phyloP scores from a whole-genome alignment of 345 rosid genomes.

The Eutrema japonicum region DNA sequence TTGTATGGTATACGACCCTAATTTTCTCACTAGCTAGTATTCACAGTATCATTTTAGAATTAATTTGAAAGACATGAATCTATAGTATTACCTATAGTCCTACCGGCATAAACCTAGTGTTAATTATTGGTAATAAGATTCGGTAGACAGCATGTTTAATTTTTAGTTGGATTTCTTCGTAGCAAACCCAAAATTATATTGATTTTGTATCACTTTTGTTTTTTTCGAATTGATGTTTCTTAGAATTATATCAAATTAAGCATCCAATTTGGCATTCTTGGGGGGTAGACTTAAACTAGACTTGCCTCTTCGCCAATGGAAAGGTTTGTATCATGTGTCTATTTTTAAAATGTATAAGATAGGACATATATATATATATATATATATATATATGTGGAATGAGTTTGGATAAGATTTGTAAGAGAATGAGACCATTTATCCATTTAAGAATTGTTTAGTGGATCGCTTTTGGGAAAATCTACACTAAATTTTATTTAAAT shows the following conservation, averaged over 20 bases:
- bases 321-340: slow-evolving; percentile 35
- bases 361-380: background rate
- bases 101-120: background rate
- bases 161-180: background rate
- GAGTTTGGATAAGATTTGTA: slow-evolving; percentile 43
- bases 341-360: slow-evolving; percentile 10
- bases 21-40: background rate
- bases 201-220: slow-evolving; percentile 4
- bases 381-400: slow-evolving; percentile 4
- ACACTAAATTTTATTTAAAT: slow-evolving; percentile 6
- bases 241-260: slow-evolving; percentile 11
- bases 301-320: slow-evolving; percentile 39
- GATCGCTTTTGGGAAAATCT: slow-evolving; percentile 31
- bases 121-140: background rate
- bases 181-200: background rate
- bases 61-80: background rate
- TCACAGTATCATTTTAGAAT: background rate
- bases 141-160: background rate
- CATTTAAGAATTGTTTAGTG: slow-evolving; percentile 22
- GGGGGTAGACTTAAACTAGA: slow-evolving; percentile 14
- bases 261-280: slow-evolving; percentile 22
- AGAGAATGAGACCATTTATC: slow-evolving; percentile 40
- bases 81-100: background rate
- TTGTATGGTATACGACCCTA: too few relatives aligned
- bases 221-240: background rate